These are phyloP conservation scores for Apiospora rasikravindrae DNA, from an alignment of 2,329 filamentous ascomycete species.

Conservation along the genomic window DNA sequence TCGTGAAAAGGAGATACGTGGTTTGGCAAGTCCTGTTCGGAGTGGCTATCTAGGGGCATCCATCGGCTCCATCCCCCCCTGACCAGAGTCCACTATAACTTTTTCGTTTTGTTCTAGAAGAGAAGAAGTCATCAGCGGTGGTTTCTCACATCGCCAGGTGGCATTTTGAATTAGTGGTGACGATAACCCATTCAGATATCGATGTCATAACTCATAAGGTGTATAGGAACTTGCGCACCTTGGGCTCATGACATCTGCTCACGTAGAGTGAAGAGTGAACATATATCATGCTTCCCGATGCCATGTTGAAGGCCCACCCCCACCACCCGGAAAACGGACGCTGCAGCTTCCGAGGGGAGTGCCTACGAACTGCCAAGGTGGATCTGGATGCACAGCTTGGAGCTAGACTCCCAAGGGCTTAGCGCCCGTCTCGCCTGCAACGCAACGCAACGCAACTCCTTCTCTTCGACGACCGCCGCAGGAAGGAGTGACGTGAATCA, in stretches of 20 bases:
- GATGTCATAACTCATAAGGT: background rate
- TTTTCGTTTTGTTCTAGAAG: background rate
- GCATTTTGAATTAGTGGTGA: background rate
- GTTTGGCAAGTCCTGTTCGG: background rate
- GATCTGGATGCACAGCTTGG: background rate
- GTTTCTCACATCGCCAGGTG: background rate
- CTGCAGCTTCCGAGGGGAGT: background rate
- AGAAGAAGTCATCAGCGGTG: background rate
- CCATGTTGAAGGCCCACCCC: background rate
- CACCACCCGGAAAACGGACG: background rate
- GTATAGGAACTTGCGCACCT: background rate
- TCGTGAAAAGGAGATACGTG: background rate
- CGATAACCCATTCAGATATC: background rate
- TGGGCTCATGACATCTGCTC: background rate
- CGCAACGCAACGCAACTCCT: background rate
- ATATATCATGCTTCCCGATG: background rate
- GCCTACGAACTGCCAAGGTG: background rate
- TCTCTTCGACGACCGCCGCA: slow-evolving; percentile 1
- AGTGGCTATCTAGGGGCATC: background rate
- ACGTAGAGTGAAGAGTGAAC: background rate
- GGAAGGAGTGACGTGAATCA: background rate
- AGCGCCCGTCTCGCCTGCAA: slow-evolving; percentile 10
- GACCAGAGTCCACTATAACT: background rate
- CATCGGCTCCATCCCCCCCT: slow-evolving; percentile 1
- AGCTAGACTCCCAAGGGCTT: background rate